Base-by-base conservation (phyloP, 805 yeast genomes). In the Tetrapisispora iriomotensis region DNA sequence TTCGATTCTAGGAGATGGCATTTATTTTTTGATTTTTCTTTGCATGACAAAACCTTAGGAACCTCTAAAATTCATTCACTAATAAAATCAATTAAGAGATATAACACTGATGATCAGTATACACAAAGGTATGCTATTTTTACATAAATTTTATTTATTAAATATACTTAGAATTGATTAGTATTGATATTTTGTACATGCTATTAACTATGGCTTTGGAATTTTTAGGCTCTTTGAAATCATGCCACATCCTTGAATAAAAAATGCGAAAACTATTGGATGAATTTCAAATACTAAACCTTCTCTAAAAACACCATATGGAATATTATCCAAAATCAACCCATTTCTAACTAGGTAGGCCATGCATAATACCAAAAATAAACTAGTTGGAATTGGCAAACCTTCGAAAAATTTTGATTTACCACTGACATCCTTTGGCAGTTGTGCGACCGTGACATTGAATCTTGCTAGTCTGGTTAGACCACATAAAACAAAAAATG, bases 371-470 rank as follows among this genome's bases (percentile, higher is more conserved):
- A 92, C 95, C 58, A 90, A 70, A 36, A 72, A 65, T 48, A 92
- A 68, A 28, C 94, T 79, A 2, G 94, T 77, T 40, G 98, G 98
- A 48, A 92, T 87, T 9, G 98, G 98, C 38, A 92, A 74, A 3
- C 98, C 98, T 67, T 92, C 98, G 61, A 92, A 92, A 65, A 78
- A 90, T 57, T 82, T 79, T 25, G 92, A 75, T 65, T 88, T 88
- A 15, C 98, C 98, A 15, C 72, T 61, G 39, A 72, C 66, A 60
- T 88, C 96, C 64, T 90, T 90, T 37, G 98, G 97, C 42, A 92
- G 74, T 45, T 85, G 83, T 36, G 88, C 81, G 6, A 92, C 94
- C 1, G 96, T 85, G 38, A 92, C 95, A 54, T 92, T 92, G 65
- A 87, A 92, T 58, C 98, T 74, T 7, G 98, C 98, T 50, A 92